phyloP scores from a whole-genome alignment of 2,329 filamentous ascomycete species.

The Alternaria dauci region DNA sequence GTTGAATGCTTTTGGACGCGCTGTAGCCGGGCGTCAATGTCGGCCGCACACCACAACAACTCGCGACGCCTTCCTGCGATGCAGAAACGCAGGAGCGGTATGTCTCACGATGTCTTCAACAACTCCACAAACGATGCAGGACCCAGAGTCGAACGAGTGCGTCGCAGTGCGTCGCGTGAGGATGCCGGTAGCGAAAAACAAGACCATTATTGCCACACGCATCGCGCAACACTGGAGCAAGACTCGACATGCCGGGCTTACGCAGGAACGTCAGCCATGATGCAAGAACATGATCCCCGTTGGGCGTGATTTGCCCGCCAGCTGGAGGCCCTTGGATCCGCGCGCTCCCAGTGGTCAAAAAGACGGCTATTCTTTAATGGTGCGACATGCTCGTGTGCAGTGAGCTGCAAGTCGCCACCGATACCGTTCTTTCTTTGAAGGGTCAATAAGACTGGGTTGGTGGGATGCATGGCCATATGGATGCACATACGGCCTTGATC shows the following conservation, averaged over 20 bases:
- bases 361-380: conserved; percentile 39
- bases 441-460: conserved; percentile 31
- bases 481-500: conserved; percentile 20
- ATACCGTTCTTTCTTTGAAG: conserved; percentile 28
- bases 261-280: conserved; percentile 44
- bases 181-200: conserved; percentile 17
- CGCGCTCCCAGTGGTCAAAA: conserved; percentile 36
- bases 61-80: conserved; percentile 16
- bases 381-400: conserved; percentile 40
- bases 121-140: conserved; percentile 16
- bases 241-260: conserved; percentile 30
- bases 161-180: conserved; percentile 22
- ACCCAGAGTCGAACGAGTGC: conserved; percentile 5
- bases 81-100: conserved; percentile 22
- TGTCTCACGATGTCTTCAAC: conserved; percentile 19
- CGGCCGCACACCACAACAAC: conserved; percentile 23
- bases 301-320: conserved; percentile 45
- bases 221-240: conserved; percentile 27
- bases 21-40: conserved; percentile 25
- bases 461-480: conserved; percentile 27
- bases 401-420: conserved; percentile 37
- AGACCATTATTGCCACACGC: conserved; percentile 23
- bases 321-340: conserved; percentile 30
- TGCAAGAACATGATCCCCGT: conserved; percentile 31
- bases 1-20: conserved; percentile 28